These are phyloP conservation scores for Paracoccidioides lutzii DNA, from an alignment of 2,329 filamentous ascomycete species.

Conservation along the genomic window DNA sequence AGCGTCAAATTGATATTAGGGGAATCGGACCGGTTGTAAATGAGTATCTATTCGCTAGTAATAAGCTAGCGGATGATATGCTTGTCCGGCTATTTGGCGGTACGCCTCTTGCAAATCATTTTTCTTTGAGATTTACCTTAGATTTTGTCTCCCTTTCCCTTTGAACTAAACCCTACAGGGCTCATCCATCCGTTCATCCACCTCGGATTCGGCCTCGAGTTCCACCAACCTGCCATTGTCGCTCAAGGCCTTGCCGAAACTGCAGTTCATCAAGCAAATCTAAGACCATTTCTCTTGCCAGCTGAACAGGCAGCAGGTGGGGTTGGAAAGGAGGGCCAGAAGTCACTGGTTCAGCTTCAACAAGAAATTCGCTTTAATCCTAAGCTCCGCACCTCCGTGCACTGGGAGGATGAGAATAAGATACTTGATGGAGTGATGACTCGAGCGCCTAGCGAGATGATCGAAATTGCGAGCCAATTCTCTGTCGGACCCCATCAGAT, in stretches of 20 bases:
- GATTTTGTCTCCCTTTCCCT: background rate
- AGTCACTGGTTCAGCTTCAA: constrained; percentile 46
- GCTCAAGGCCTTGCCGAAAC: constrained; percentile 69
- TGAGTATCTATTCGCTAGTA: constrained; percentile 56
- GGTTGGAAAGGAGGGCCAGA: constrained; percentile 19
- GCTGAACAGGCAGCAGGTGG: constrained; percentile 25
- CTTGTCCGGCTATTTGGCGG: constrained; percentile 55
- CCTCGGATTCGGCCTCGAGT: constrained; percentile 73
- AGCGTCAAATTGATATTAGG: constrained; percentile 53
- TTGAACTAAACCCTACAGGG: constrained; percentile 29
- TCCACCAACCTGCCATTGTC: constrained; percentile 65
- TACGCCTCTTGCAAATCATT: constrained; percentile 17
- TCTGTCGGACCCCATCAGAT: constrained; percentile 45
- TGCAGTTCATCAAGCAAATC: constrained; percentile 49
- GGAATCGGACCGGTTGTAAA: constrained; percentile 50
- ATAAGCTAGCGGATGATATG: constrained; percentile 54
- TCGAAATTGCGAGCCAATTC: constrained; percentile 48
- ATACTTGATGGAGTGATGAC: constrained; percentile 55
- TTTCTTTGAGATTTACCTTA: background rate
- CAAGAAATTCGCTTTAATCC: constrained; percentile 45
- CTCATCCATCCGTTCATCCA: constrained; percentile 74
- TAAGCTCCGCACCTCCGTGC: constrained; percentile 42
- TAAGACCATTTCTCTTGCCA: constrained; percentile 40
- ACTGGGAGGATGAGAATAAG: constrained; percentile 47
- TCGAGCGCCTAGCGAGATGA: constrained; percentile 51